phyloP scores from a whole-genome alignment of 345 rosid genomes.

The Heritiera littoralis region DNA sequence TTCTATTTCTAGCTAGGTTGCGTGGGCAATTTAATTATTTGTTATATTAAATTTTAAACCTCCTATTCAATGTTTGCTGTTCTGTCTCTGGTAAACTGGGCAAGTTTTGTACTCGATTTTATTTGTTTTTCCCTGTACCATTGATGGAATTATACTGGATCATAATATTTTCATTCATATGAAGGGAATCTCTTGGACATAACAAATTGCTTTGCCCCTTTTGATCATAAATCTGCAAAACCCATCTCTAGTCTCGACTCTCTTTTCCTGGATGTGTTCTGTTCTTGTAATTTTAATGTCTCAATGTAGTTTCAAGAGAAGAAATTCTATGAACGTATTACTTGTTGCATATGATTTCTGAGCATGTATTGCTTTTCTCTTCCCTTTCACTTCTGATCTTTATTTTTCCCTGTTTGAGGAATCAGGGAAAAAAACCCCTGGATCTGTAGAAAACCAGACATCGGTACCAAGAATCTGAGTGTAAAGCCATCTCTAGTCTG shows the following conservation, averaged over 20 bases:
- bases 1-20: neutral
- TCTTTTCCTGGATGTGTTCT: neutral
- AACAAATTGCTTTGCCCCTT: neutral
- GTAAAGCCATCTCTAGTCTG: neutral
- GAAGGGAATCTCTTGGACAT: neutral
- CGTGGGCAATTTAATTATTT: neutral
- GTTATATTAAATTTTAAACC: neutral
- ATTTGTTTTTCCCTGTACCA: too few species aligned
- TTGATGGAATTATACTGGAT: neutral
- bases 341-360: neutral
- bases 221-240: neutral
- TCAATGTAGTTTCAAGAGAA: neutral
- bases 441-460: neutral
- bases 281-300: neutral
- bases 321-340: neutral
- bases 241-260: neutral
- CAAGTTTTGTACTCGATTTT: neutral
- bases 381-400: neutral
- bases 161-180: neutral
- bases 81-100: neutral
- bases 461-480: neutral
- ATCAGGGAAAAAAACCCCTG: neutral
- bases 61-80: neutral
- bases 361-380: neutral
- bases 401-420: neutral